These are phyloP conservation scores for Clarireedia paspali DNA, from an alignment of 2,329 filamentous ascomycete species.

Conservation along the genomic window DNA sequence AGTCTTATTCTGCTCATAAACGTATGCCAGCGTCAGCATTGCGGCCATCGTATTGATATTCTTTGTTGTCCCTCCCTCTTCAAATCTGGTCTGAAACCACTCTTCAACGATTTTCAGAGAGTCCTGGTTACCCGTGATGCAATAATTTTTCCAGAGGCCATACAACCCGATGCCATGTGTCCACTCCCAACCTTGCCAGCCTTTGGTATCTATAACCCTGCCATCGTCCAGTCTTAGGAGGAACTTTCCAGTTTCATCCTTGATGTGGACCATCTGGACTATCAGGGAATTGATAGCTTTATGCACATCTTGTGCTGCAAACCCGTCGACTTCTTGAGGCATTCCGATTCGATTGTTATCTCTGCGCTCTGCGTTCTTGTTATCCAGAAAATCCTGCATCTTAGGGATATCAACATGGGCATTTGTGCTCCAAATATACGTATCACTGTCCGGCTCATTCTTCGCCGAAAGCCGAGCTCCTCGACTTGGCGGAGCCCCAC, in stretches of 20 bases:
- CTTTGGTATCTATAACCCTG: slow-evolving; percentile 63
- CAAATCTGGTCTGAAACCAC: slow-evolving; percentile 62
- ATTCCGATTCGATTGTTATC: not conserved
- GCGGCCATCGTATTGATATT: slow-evolving; percentile 77
- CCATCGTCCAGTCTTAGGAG: slow-evolving; percentile 64
- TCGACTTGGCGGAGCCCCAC: too few relatives aligned
- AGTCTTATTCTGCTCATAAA: slow-evolving; percentile 70
- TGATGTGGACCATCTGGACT: slow-evolving; percentile 68
- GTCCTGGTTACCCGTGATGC: slow-evolving; percentile 54
- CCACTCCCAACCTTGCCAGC: slow-evolving; percentile 80
- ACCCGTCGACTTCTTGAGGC: slow-evolving; percentile 28
- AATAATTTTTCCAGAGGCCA: slow-evolving; percentile 76
- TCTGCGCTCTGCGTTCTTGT: too few relatives aligned
- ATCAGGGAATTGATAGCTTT: slow-evolving; percentile 56
- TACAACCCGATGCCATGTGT: slow-evolving; percentile 75
- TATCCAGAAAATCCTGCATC: too few relatives aligned
- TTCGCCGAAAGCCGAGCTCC: too few relatives aligned
- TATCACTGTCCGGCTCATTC: too few relatives aligned
- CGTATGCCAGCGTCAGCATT: slow-evolving; percentile 65
- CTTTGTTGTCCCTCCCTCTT: slow-evolving; percentile 55
- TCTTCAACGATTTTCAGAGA: slow-evolving; percentile 60
- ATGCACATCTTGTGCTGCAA: slow-evolving; percentile 42
- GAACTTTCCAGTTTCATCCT: slow-evolving; percentile 67
- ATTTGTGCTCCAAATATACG: too few relatives aligned
- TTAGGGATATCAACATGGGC: too few relatives aligned